These are phyloP conservation scores for Cryptococcus depauperatus DNA, from an alignment of 1,284 basidiomycete genomes.

Conservation along the genomic window DNA sequence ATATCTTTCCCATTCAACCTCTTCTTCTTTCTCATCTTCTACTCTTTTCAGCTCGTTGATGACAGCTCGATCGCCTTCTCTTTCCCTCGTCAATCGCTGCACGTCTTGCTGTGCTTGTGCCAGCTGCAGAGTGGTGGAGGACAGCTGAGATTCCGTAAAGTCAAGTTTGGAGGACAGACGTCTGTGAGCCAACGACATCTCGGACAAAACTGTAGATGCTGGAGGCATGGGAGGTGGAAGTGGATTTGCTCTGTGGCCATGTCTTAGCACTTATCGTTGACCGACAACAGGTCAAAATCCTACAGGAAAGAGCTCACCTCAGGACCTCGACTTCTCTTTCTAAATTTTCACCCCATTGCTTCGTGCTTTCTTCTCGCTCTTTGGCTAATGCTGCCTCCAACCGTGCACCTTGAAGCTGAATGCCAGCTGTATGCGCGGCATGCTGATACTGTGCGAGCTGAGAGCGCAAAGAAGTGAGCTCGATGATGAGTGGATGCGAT, in stretches of 20 bases:
- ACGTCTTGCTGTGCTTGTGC: constrained; percentile 51
- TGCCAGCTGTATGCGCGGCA: constrained; percentile 38
- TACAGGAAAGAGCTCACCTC: not conserved
- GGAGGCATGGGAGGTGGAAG: constrained; percentile 25
- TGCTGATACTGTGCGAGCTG: constrained; percentile 56
- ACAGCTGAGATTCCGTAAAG: constrained; percentile 33
- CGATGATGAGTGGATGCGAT: constrained; percentile 56
- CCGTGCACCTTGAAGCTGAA: constrained; percentile 42
- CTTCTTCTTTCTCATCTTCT: constrained; percentile 60
- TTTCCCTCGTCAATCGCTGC: constrained; percentile 54
- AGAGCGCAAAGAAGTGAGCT: constrained; percentile 57
- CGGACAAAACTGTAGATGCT: constrained; percentile 35
- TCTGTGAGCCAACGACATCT: constrained; percentile 44
- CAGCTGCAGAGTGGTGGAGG: constrained; percentile 39
- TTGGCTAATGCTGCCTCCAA: constrained; percentile 37
- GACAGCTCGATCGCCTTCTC: constrained; percentile 37
- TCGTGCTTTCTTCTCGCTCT: constrained; percentile 39
- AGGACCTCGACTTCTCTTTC: constrained; percentile 35
- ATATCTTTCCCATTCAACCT: constrained; percentile 34
- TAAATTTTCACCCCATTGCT: constrained; percentile 32
- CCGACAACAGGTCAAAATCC: not conserved
- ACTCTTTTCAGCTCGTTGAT: constrained; percentile 30
- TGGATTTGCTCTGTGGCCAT: constrained; percentile 19
- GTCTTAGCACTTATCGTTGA: not conserved
- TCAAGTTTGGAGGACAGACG: constrained; percentile 43